Conservation (phyloP, 176 grass and related monocot species). For the Oryza officinalis region DNA sequence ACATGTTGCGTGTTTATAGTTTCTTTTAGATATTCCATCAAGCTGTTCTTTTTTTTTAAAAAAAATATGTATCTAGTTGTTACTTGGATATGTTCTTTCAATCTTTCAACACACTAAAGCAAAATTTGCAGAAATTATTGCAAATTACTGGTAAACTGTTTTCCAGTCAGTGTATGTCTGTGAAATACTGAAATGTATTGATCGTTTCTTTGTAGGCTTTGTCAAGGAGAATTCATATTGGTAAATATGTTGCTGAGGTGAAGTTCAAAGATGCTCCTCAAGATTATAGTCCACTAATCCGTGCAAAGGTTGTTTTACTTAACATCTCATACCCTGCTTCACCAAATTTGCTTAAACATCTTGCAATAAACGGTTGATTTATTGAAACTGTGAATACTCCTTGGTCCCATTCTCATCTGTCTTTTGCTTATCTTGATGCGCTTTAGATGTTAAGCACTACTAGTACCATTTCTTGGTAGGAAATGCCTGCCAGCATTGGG, state of each 20-base stretch:
- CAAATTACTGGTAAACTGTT: not conserved
- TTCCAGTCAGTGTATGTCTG: not conserved
- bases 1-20: constrained; percentile 19
- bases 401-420: not conserved
- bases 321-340: not conserved
- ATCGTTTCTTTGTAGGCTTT: constrained; percentile 54
- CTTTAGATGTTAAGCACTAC: not conserved
- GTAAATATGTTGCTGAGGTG: constrained; percentile 94
- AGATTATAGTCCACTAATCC: constrained; percentile 76
- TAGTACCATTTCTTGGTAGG: constrained; percentile 2
- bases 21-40: not conserved
- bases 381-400: not conserved
- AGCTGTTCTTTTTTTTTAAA: not conserved
- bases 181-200: not conserved
- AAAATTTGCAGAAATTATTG: not conserved
- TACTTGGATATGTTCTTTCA: not conserved
- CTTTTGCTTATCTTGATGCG: not conserved
- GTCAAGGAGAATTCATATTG: constrained; percentile 87
- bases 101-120: not conserved
- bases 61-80: not conserved
- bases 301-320: constrained; percentile 58
- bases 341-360: not conserved
- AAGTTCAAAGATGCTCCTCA: constrained; percentile 80
- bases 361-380: constrained; percentile 5
- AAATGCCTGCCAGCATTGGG: not conserved